Conservation (phyloP, 768 basidiomycete genomes). For the Leccinum uliginosum region DNA sequence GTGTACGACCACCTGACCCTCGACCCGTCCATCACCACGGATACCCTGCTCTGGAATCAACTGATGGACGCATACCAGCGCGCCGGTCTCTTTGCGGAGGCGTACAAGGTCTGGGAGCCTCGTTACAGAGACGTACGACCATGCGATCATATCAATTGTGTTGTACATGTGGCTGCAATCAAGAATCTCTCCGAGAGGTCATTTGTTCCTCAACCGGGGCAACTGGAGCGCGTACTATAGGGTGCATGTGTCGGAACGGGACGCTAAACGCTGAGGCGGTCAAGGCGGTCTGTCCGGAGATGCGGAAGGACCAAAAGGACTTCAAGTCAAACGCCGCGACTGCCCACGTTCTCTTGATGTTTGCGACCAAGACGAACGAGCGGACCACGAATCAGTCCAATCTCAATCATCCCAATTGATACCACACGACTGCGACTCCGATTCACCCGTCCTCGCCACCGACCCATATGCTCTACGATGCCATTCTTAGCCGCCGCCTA, state of each 20-base stretch:
- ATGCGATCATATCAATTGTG: conserved; percentile 73
- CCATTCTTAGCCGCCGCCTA: no score
- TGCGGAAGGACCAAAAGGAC: conserved; percentile 45
- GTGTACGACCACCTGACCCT: conserved; percentile 73
- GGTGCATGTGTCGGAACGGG: conserved; percentile 74
- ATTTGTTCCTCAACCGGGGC: conserved; percentile 52
- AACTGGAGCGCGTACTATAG: conserved; percentile 81
- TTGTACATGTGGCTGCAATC: no score
- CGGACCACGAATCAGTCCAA: no score
- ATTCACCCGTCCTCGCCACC: no score
- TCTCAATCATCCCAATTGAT: no score
- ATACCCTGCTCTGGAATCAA: conserved; percentile 70
- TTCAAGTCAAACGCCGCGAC: conserved; percentile 48
- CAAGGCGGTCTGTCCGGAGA: conserved; percentile 59
- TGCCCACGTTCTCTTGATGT: conserved; percentile 50
- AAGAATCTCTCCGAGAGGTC: conserved; percentile 43
- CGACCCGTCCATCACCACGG: conserved; percentile 69
- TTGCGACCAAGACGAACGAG: conserved; percentile 32
- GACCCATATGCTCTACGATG: no score
- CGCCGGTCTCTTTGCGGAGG: conserved; percentile 65
- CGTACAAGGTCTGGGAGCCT: conserved; percentile 78
- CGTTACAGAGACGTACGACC: conserved; percentile 50
- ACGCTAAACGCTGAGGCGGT: conserved; percentile 62
- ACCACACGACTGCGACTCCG: no score
- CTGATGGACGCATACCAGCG: conserved; percentile 88